These are phyloP conservation scores for Nannochloris sp. DNA, from an alignment of 139 green algal species.

Conservation along the genomic window DNA sequence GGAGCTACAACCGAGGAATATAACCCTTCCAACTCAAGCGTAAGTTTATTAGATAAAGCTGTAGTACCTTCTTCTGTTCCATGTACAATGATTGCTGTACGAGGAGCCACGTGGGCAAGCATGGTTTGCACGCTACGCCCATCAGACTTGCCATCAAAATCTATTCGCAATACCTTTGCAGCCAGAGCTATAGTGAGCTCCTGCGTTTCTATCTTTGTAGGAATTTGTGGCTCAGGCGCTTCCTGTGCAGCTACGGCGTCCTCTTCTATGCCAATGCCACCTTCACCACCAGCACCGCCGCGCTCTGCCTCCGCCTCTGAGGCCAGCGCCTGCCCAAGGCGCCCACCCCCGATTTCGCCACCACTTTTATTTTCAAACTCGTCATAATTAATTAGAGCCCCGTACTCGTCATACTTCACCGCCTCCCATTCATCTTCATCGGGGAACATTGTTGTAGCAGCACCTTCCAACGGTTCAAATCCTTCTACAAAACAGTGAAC, in stretches of 20 bases:
- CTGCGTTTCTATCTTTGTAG: conserved; percentile 57
- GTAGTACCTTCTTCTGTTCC: conserved; percentile 22
- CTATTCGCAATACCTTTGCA: conserved; percentile 43
- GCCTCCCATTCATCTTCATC: conserved; percentile 53
- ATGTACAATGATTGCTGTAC: conserved; percentile 45
- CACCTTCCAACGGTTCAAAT: conserved; percentile 54
- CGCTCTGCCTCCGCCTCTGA: background rate
- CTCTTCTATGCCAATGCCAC: background rate
- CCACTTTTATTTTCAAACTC: conserved; percentile 33
- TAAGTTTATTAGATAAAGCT: conserved; percentile 25
- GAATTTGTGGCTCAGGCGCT: conserved; percentile 9
- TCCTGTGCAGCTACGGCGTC: background rate
- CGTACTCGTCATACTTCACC: conserved; percentile 66
- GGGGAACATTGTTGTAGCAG: conserved; percentile 69
- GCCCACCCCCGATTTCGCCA: background rate
- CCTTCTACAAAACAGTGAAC: conserved; percentile 70
- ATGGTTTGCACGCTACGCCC: conserved; percentile 48
- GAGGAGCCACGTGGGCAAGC: conserved; percentile 49
- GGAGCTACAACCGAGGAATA: conserved; percentile 24
- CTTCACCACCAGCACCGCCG: conserved; percentile 14
- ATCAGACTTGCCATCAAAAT: conserved; percentile 58
- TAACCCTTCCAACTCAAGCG: conserved; percentile 31
- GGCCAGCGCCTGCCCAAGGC: background rate
- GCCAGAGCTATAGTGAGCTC: conserved; percentile 32
- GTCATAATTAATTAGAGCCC: conserved; percentile 40